Evolutionary conservation across 768 basidiomycete species (phyloP), one percentile per base, ranked within the genome.

Genomic region (Termitomyces sp.): DNA sequence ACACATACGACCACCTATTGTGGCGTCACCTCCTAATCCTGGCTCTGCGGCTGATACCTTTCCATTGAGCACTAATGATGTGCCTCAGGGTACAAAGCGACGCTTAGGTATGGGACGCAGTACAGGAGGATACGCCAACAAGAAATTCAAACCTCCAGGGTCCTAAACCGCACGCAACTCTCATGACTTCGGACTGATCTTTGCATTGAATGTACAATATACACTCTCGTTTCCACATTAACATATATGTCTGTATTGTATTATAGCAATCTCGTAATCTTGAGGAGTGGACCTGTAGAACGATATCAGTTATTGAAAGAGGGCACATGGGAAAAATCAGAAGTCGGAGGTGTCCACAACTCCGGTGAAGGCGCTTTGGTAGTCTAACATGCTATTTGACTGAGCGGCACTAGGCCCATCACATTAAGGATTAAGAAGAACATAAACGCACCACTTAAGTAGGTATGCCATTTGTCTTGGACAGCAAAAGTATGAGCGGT

Each of bases 81-180:
- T 35, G 20, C 36, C 39, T n/a, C 66, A 60, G 52, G 80, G 79
- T 35, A 70, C 70, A 18, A 89, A 88, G 66, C 78, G 86, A 60
- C 77, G 86, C 48, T 73, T 89, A 56, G 88, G 88, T 0, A 87
- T 89, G 86, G 85, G 85, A 18, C 76, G 83, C 65, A 70, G 71
- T 4, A 71, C 70, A 7, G 71, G 64, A 28, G 82, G 84, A 4
- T 89, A 89, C 68, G 66, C 82, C 24, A 90, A 88, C 71, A 90
- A 89, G 73, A 89, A 86, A 73, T 89, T 88, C 78, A 89, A 87
- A 72, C 69, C 76, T n/a, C 86, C 82, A 44, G 71, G 39, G n/a
- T 44, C 71, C 49, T 77, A 59, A 73, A 46, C 32, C 8, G 18
- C 12, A 15, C 33, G 22, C 53, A 8, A 48, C 35, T 50, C 42